A percentile compares a stretch with the other conserved stretches of the same genome.
Evolutionary conservation across 1,284 basidiomycete genomes (phyloP).

Genomic region (Pseudozyma pruni): DNA sequence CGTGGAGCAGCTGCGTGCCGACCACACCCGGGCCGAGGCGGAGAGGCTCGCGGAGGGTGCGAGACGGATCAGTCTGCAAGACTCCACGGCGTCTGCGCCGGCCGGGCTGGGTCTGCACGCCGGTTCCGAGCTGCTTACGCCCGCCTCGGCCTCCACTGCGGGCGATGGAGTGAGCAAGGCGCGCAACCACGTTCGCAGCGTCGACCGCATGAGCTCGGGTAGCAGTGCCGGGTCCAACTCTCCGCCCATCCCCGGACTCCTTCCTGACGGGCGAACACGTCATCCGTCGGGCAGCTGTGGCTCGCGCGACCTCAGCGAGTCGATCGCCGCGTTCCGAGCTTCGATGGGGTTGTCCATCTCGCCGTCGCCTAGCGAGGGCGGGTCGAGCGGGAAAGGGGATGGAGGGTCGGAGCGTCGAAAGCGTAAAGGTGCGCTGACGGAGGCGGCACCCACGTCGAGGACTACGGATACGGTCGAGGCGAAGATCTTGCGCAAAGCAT

Average conservation of each 20-base stretch:
- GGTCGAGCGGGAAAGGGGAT: conserved; percentile 11
- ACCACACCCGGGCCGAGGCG: conserved; percentile 24
- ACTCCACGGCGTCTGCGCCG: conserved; percentile 10
- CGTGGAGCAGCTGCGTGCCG: conserved; percentile 37
- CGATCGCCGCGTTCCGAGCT: conserved; percentile 41
- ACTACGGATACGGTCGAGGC: conserved; percentile 20
- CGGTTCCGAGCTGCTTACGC: conserved; percentile 5
- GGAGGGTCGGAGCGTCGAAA: conserved; percentile 25
- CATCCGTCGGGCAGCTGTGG: conserved; percentile 44
- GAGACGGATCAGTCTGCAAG: conserved; percentile 22
- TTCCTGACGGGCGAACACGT: conserved; percentile 50
- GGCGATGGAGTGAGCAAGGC: not conserved
- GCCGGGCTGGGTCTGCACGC: conserved; percentile 22
- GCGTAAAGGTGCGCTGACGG: conserved; percentile 26
- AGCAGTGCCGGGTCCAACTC: conserved; percentile 30
- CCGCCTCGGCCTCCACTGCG: conserved; percentile 2
- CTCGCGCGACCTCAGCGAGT: conserved; percentile 37
- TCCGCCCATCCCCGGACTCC: conserved; percentile 31
- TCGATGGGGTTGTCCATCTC: conserved; percentile 45
- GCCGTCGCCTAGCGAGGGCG: conserved; percentile 29
- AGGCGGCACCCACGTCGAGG: conserved; percentile 29
- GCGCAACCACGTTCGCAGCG: conserved; percentile 14
- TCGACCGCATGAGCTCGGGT: conserved; percentile 3
- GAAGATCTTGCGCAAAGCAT: conserved; percentile 22
- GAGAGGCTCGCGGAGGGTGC: conserved; percentile 23